Evolutionary conservation across 1,284 basidiomycete genomes (phyloP).

Genomic region (Apiotrichum sp.): DNA sequence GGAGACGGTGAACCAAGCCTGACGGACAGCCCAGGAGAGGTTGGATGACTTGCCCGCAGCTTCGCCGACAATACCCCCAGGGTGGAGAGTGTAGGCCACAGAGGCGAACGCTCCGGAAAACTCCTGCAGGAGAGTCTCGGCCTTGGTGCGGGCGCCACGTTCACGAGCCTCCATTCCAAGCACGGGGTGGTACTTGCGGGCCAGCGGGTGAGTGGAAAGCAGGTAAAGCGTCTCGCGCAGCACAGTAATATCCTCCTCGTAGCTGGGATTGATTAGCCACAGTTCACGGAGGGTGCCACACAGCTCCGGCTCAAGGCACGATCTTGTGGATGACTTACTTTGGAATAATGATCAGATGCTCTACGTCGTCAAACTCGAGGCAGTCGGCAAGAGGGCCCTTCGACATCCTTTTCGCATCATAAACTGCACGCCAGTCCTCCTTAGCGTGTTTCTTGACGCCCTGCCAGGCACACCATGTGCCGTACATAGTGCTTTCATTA

Average conservation of each 20-base stretch:
- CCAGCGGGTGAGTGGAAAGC: conserved; percentile 36
- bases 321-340: conserved; percentile 9
- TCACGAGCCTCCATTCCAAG: conserved; percentile 41
- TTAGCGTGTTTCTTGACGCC: conserved; percentile 22
- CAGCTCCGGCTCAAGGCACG: too few relatives aligned
- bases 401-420: background rate
- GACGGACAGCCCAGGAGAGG: conserved; percentile 34
- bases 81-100: conserved; percentile 36
- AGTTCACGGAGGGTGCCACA: too few relatives aligned
- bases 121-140: conserved; percentile 25
- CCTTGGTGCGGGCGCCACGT: conserved; percentile 29
- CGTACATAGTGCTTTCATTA: conserved; percentile 11
- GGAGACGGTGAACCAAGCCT: conserved; percentile 15
- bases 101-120: conserved; percentile 29
- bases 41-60: conserved; percentile 38
- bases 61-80: conserved; percentile 32
- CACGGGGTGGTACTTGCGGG: conserved; percentile 32
- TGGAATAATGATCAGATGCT: conserved; percentile 38
- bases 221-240: conserved; percentile 37
- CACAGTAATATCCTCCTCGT: conserved; percentile 34
- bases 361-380: conserved; percentile 23
- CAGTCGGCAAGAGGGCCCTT: conserved; percentile 2
- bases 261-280: conserved; percentile 3
- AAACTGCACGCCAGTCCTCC: conserved; percentile 26
- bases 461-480: conserved; percentile 22